Evolutionary conservation across 2,329 filamentous ascomycete genomes (phyloP), one percentile per base, ranked within the genome.

Genomic region (Penicillium digitatum): DNA sequence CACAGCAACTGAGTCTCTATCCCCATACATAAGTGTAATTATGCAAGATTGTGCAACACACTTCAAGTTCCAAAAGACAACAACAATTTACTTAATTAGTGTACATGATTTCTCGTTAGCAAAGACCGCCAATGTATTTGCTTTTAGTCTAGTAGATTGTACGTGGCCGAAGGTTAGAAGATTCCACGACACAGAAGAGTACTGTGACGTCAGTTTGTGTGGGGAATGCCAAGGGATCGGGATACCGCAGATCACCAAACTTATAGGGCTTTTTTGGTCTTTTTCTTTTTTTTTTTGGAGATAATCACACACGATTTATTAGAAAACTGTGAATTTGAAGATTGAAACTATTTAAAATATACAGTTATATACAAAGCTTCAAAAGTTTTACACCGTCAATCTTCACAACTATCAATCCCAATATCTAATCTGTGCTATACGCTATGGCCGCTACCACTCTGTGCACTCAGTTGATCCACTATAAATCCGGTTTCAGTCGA

Each of bases 401-500:
- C 3, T 2, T 42, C 26, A 10, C 39, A 11, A n/a, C 4, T 10
- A n/a, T 11, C 24, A 26, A 26, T 24, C 11, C 5, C 37, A 22
- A 24, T 29, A 14, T 7, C 12, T 10, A 22, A 14, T 20, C 26
- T 35, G 14, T 42, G 20, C 18, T 26, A 18, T 32, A 37, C 46
- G 32, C 52, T 40, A 51, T 27, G 32, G 38, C n/a, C 32, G 31
- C 39, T 47, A 38, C 47, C 52, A 44, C 47, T 29, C 5, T 34
- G 5, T n/a, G n/a, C n/a, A n/a, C n/a, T n/a, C 16, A 20, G 14
- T 52, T 35, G 39, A 51, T 51, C 52, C 52, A 55, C 52, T 44
- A 32, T 45, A 51, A 55, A 55, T 55, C 52, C 39, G 47, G 52
- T 55, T 55, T 55, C 48, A 50, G 48, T 11, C 20, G 16, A 11